Percentiles rank a stretch among this genome's conserved stretches.
Evolutionary conservation across 2,329 filamentous ascomycete species (phyloP).

Genomic region (Aspergillus japonicus): DNA sequence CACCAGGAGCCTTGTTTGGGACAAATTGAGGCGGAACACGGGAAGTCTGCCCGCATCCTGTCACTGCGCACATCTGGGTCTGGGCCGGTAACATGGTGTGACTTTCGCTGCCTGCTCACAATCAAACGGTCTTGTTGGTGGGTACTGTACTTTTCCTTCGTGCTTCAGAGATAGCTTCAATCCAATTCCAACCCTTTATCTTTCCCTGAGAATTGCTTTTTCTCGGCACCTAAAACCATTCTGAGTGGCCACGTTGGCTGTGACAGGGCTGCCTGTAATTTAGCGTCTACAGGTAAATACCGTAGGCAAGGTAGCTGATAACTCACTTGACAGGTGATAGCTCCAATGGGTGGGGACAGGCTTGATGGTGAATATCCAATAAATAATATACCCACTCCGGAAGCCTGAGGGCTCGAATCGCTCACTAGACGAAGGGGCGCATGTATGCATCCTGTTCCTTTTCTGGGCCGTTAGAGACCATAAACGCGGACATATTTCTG

Average conservation of each 20-base stretch:
- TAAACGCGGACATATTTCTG: neutral
- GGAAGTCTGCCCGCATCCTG: slow-evolving; percentile 16
- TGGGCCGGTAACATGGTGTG: slow-evolving; percentile 6
- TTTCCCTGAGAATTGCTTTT: slow-evolving; percentile 1
- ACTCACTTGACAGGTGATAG: slow-evolving; percentile 20
- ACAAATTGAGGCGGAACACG: slow-evolving; percentile 24
- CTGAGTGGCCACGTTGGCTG: slow-evolving; percentile 7
- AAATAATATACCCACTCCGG: slow-evolving; percentile 8
- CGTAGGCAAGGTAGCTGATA: neutral
- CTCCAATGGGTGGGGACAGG: slow-evolving; percentile 11
- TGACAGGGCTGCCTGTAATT: neutral
- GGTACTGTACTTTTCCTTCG: neutral
- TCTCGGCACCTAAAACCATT: neutral
- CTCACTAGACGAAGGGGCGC: neutral
- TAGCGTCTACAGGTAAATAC: neutral
- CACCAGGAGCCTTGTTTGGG: slow-evolving; percentile 16
- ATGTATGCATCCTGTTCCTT: slow-evolving; percentile 2
- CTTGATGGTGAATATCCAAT: slow-evolving; percentile 5
- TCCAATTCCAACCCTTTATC: neutral
- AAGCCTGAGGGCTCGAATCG: slow-evolving; percentile 6
- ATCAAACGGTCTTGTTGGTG: slow-evolving; percentile 2
- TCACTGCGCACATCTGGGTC: slow-evolving; percentile 7
- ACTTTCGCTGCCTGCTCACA: neutral
- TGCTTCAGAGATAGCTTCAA: neutral
- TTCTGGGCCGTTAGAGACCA: slow-evolving; percentile 1